Evolutionary conservation across 441 rosid genomes (phyloP).

Genomic region (Arabidopsis hybrid): DNA sequence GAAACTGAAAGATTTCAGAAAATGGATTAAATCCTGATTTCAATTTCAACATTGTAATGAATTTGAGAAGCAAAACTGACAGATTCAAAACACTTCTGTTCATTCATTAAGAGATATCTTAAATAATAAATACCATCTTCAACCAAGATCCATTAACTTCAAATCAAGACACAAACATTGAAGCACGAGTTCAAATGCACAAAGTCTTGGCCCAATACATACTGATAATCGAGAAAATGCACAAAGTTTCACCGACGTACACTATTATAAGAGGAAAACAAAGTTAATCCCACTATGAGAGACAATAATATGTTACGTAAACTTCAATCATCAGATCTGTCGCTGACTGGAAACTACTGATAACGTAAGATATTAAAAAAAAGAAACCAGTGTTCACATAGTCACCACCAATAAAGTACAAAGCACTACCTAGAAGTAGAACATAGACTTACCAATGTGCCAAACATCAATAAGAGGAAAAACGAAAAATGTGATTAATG

Average conservation of each 20-base stretch:
- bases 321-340: constrained; percentile 12
- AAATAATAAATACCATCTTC: neutral
- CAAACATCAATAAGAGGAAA: neutral
- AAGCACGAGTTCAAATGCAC: neutral
- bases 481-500: neutral
- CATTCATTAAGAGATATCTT: neutral
- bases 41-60: neutral
- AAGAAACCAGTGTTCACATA: constrained; percentile 5
- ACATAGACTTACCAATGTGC: neutral
- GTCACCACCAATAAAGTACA: neutral
- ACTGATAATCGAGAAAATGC: constrained; percentile 7
- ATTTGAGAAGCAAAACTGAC: neutral
- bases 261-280: neutral
- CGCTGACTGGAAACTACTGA: constrained; percentile 2
- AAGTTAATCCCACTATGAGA: neutral
- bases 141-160: neutral
- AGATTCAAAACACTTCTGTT: neutral
- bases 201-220: neutral
- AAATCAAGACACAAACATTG: neutral
- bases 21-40: neutral
- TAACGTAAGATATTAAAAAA: neutral
- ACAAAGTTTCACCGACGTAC: constrained; percentile 8
- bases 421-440: neutral
- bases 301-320: neutral
- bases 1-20: constrained; percentile 60